These are phyloP conservation scores for Myxozyma geophila DNA, from an alignment of 805 yeast genomes.

Conservation along the genomic window DNA sequence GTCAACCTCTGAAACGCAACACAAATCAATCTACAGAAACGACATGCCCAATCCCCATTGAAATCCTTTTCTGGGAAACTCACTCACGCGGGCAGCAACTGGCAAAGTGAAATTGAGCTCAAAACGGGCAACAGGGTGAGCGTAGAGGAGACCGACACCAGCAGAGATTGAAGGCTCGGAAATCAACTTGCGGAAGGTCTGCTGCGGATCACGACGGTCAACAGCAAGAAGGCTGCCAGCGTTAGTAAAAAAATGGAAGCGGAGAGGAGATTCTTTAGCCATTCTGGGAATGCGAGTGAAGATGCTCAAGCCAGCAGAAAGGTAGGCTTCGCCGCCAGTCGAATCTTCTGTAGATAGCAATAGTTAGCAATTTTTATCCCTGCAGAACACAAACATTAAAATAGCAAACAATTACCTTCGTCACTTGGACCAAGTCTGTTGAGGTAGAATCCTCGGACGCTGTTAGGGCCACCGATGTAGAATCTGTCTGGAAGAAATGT, in stretches of 20 bases:
- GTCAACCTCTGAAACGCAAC: neutral
- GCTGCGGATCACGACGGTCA: slow-evolving; percentile 29
- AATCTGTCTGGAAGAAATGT: slow-evolving; percentile 79
- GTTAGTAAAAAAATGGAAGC: slow-evolving; percentile 65
- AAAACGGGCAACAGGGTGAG: slow-evolving; percentile 68
- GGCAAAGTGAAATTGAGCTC: slow-evolving; percentile 71
- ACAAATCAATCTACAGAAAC: slow-evolving; percentile 50
- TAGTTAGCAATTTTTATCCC: neutral
- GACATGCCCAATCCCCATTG: slow-evolving; percentile 69
- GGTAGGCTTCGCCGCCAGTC: slow-evolving; percentile 68
- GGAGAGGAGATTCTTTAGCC: slow-evolving; percentile 54
- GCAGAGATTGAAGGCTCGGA: slow-evolving; percentile 55
- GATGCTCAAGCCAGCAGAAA: slow-evolving; percentile 62
- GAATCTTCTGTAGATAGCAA: slow-evolving; percentile 48
- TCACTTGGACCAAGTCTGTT: slow-evolving; percentile 71
- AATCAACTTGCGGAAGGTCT: slow-evolving; percentile 43
- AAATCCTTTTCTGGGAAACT: slow-evolving; percentile 63
- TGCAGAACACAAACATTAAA: neutral
- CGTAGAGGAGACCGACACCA: slow-evolving; percentile 66
- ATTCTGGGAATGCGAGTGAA: slow-evolving; percentile 64
- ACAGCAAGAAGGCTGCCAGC: slow-evolving; percentile 61
- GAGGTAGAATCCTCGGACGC: slow-evolving; percentile 68
- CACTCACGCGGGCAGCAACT: slow-evolving; percentile 55
- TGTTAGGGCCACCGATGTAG: slow-evolving; percentile 78
- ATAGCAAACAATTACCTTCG: slow-evolving; percentile 34